Base-by-base conservation (phyloP, 768 basidiomycete genomes). In the Boletus reticulatus region DNA sequence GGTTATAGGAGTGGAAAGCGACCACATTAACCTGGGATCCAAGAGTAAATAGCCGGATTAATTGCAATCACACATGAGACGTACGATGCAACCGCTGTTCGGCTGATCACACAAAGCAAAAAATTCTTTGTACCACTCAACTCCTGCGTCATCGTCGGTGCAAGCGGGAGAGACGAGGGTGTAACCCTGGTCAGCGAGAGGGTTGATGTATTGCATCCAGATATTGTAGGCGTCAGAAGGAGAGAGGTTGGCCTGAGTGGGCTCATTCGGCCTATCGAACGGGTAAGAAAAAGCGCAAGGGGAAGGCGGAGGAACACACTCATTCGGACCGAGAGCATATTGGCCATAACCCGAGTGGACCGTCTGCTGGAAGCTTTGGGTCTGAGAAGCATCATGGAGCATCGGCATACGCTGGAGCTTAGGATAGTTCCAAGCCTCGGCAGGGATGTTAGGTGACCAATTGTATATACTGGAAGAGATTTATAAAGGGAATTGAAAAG, bases 1-100 rank as follows among this genome's bases (percentile, higher is more conserved):
- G 80, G 48, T 80, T 84, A 68, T 97, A 96, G 68, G 74, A 85
- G 67, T 97, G 94, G 48, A 85, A 49, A 44, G 84, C 82, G 3
- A 87, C 49, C 20, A 56, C 70, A 64, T 85, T 78, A 47, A 89
- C 48, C 88, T 90, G 57, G 22, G 20, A 24, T 10, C 48, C 43
- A 55, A 44, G 24, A 20, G 1, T 67, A 1, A 42, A 27, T 39
- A 1, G 43, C 14, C 17, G 52, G 34, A 43, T 41, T n/a, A 36
- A 13, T 24, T 27, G 29, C 27, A 13, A 19, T 17, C 38, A 5
- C 20, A 32, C 2, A 44, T 11, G 14, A 14, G 22, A 77, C 86
- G 6, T 60, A 88, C 88, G 0, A 48, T 49, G 70, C 87, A 85
- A 38, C 71, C 79, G 14, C 37, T 24, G 24, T 24, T 24, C 24